These are phyloP conservation scores for Schizosaccharomyces japonicus DNA, from an alignment of 805 yeast species.

Conservation along the genomic window DNA sequence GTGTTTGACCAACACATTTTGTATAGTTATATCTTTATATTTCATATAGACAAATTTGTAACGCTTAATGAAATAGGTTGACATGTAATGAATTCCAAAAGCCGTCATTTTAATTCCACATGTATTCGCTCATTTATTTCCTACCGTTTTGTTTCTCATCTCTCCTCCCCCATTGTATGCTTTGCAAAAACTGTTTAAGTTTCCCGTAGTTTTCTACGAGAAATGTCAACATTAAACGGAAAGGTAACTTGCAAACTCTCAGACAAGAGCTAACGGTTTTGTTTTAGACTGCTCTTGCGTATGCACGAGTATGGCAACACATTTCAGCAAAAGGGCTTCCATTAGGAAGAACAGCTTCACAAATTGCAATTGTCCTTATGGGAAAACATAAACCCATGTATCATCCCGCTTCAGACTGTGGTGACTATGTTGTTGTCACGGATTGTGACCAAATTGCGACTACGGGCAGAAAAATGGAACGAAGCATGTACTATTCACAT, in stretches of 20 bases:
- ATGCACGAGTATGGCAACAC: constrained; percentile 85
- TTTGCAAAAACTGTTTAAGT: too few relatives aligned
- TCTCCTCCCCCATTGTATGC: too few relatives aligned
- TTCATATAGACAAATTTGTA: too few relatives aligned
- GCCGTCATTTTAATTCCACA: too few relatives aligned
- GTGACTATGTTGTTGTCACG: constrained; percentile 91
- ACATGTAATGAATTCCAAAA: too few relatives aligned
- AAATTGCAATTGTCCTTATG: constrained; percentile 65
- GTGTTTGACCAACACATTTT: too few relatives aligned
- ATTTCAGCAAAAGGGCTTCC: constrained; percentile 74
- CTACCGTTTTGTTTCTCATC: too few relatives aligned
- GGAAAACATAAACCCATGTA: constrained; percentile 94
- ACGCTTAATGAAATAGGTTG: too few relatives aligned
- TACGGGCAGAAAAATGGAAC: constrained; percentile 65
- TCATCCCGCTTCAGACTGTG: constrained; percentile 59
- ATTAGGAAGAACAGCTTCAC: constrained; percentile 74
- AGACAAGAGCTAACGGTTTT: not conserved
- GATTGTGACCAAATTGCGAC: constrained; percentile 61
- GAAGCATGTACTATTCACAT: constrained; percentile 74
- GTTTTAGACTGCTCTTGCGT: constrained; percentile 26
- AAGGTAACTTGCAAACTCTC: not conserved
- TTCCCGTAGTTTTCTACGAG: too few relatives aligned
- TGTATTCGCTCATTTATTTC: too few relatives aligned
- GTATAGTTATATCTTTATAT: too few relatives aligned
- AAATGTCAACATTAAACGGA: constrained; percentile 1